phyloP scores from a whole-genome alignment of 2,329 filamentous ascomycete species.

The Cadophora sp. region DNA sequence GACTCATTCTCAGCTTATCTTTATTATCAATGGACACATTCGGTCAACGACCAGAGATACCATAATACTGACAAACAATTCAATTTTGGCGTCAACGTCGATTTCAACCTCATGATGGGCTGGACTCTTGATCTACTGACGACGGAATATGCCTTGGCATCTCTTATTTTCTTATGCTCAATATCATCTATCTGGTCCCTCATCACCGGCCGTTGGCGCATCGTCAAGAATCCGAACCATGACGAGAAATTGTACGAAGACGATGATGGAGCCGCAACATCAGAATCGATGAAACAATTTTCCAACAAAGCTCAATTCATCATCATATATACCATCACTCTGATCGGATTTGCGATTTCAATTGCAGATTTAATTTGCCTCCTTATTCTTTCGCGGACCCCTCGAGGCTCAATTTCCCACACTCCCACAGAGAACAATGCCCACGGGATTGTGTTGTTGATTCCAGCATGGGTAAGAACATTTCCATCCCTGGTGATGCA shows the following conservation, averaged over 20 bases:
- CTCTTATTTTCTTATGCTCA: slow-evolving; percentile 29
- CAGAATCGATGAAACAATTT: slow-evolving; percentile 66
- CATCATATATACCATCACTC: slow-evolving; percentile 57
- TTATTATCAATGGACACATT: neutral
- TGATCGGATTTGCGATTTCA: slow-evolving; percentile 59
- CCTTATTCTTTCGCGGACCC: slow-evolving; percentile 48
- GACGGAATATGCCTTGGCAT: slow-evolving; percentile 17
- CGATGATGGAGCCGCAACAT: slow-evolving; percentile 70
- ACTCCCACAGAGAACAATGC: neutral
- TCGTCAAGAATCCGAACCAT: slow-evolving; percentile 24
- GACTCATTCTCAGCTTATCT: too few relatives aligned
- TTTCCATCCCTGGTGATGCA: slow-evolving; percentile 20
- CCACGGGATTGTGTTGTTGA: slow-evolving; percentile 59
- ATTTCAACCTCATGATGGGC: slow-evolving; percentile 11
- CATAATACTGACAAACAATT: too few relatives aligned
- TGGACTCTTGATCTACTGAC: slow-evolving; percentile 6
- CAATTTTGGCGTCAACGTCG: too few relatives aligned
- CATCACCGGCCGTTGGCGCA: slow-evolving; percentile 27
- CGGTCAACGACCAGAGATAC: neutral
- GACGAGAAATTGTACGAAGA: slow-evolving; percentile 62
- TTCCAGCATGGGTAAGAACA: slow-evolving; percentile 65
- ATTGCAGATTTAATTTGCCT: slow-evolving; percentile 59
- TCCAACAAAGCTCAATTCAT: slow-evolving; percentile 63
- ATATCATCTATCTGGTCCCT: slow-evolving; percentile 32
- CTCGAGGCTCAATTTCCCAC: slow-evolving; percentile 16